Evolutionary conservation across 2,329 filamentous ascomycete species (phyloP).

Genomic region (Calonectria pauciramosa): DNA sequence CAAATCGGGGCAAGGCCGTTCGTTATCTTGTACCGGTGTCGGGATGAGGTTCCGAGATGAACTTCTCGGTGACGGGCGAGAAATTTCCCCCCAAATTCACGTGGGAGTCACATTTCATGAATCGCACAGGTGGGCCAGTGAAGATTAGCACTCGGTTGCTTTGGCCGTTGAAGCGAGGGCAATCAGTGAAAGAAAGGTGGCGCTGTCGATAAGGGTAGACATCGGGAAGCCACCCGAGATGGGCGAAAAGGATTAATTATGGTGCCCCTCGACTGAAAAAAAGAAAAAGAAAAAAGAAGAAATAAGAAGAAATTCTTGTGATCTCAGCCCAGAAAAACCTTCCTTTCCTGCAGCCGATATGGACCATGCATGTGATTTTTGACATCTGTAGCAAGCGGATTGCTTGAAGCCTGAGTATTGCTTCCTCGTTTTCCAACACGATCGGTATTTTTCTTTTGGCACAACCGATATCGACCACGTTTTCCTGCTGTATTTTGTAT

Average conservation of each 20-base stretch:
- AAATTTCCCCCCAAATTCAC: background rate
- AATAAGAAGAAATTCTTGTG: no score
- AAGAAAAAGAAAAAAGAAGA: no score
- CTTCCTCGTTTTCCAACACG: no score
- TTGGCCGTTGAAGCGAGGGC: background rate
- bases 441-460: no score
- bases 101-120: background rate
- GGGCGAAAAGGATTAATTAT: background rate
- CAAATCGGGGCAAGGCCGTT: background rate
- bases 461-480: no score
- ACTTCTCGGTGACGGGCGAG: background rate
- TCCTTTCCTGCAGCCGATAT: no score
- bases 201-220: background rate
- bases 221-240: background rate
- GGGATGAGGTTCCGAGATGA: background rate
- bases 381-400: background rate
- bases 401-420: no score
- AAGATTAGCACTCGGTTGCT: background rate
- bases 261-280: background rate
- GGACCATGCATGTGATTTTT: background rate
- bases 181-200: background rate
- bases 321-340: background rate
- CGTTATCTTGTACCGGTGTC: background rate
- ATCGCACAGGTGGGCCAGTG: background rate
- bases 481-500: no score